A percentile compares a stretch with the other conserved stretches of the same genome.
These are phyloP conservation scores for Melastoma malabathricum DNA, from an alignment of 345 rosid species.

Conservation along the genomic window DNA sequence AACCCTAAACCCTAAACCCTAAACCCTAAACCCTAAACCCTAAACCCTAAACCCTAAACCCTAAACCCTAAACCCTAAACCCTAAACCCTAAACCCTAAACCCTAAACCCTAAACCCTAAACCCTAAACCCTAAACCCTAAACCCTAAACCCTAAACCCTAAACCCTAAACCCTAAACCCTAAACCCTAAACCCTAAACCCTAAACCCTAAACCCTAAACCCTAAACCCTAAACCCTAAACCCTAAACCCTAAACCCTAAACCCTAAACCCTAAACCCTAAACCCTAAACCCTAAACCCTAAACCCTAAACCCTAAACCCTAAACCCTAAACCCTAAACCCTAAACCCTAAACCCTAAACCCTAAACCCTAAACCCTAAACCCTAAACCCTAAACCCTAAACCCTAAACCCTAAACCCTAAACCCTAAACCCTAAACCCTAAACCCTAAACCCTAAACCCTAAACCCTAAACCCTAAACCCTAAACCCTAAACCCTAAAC, in stretches of 20 bases:
- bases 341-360: conserved; percentile 11
- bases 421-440: conserved; percentile 9
- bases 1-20: conserved; percentile 16
- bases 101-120: conserved; percentile 6
- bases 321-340: conserved; percentile 7
- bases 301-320: conserved; percentile 8
- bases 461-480: conserved; percentile 3
- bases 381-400: conserved; percentile 11
- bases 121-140: conserved; percentile 9
- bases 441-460: conserved; percentile 9
- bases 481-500: conserved; percentile 2
- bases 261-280: conserved; percentile 10
- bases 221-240: conserved; percentile 8
- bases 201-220: conserved; percentile 9
- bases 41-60: conserved; percentile 10
- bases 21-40: conserved; percentile 14
- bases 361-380: conserved; percentile 14
- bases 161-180: conserved; percentile 10
- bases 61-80: conserved; percentile 16
- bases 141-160: conserved; percentile 8
- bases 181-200: conserved; percentile 10
- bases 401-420: conserved; percentile 6
- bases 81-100: conserved; percentile 18
- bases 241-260: conserved; percentile 14
- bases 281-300: conserved; percentile 10